These are phyloP conservation scores for Pichia occidentalis DNA, from an alignment of 805 yeast genomes.

Conservation along the genomic window DNA sequence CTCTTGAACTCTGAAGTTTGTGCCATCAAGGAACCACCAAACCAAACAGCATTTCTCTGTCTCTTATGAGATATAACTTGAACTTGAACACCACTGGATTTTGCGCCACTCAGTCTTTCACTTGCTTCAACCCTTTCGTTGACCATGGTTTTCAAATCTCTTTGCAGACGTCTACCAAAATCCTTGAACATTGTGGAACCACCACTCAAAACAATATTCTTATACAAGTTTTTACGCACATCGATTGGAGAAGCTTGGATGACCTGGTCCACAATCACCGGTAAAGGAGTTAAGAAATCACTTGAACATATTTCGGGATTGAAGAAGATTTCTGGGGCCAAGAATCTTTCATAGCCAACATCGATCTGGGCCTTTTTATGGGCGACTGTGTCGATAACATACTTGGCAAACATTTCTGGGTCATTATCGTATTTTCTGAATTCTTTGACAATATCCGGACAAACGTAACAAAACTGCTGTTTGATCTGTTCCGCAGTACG, in stretches of 20 bases:
- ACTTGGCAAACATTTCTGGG: conserved; percentile 89
- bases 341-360: conserved; percentile 94
- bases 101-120: conserved; percentile 68
- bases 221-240: conserved; percentile 93
- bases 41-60: conserved; percentile 99
- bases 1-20: conserved; percentile 95
- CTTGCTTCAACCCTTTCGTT: conserved; percentile 80
- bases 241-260: conserved; percentile 95
- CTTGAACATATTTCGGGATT: conserved; percentile 95
- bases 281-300: conserved; percentile 92
- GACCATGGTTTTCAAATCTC: conserved; percentile 83
- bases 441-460: conserved; percentile 96
- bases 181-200: conserved; percentile 99
- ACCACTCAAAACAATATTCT: conserved; percentile 92
- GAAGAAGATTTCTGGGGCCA: conserved; percentile 99
- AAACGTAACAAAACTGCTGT: conserved; percentile 94
- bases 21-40: conserved; percentile 94
- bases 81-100: conserved; percentile 91
- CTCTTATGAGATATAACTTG: conserved; percentile 95
- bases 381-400: conserved; percentile 72
- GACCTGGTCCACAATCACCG: conserved; percentile 91
- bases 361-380: conserved; percentile 69
- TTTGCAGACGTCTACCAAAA: conserved; percentile 94
- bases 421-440: conserved; percentile 91
- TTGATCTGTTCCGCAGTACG: conserved; percentile 96